phyloP scores from a whole-genome alignment of 805 yeast genomes.

The Ogataea polymorpha region DNA sequence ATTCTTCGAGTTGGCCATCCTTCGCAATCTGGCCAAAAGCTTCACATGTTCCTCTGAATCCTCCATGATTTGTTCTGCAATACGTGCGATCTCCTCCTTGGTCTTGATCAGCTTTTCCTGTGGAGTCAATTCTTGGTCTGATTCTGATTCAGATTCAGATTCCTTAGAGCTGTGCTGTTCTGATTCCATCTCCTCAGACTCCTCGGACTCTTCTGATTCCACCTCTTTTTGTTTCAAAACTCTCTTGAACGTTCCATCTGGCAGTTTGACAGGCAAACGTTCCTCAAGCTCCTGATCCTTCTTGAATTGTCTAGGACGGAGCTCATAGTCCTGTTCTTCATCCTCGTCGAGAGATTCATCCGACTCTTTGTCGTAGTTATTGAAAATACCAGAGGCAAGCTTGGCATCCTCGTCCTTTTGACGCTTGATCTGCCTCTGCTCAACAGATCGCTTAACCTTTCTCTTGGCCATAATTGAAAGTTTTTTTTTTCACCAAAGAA shows the following conservation, averaged over 20 bases:
- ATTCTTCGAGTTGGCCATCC: conserved; percentile 67
- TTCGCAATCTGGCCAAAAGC: conserved; percentile 61
- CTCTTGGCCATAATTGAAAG: conserved; percentile 35
- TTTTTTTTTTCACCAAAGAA: conserved; percentile 4
- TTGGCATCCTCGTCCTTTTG: conserved; percentile 44
- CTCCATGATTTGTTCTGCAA: conserved; percentile 75
- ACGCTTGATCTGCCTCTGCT: conserved; percentile 33
- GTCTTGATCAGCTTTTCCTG: conserved; percentile 54
- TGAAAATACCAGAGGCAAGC: conserved; percentile 37
- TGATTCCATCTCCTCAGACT: conserved; percentile 13
- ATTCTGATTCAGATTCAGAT: conserved; percentile 35
- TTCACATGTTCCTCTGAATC: conserved; percentile 84
- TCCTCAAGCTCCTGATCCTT: conserved; percentile 48
- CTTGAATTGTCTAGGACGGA: conserved; percentile 57
- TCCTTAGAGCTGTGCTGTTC: conserved; percentile 18
- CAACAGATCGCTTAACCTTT: conserved; percentile 35
- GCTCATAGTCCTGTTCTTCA: conserved; percentile 78
- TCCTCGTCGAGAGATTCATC: conserved; percentile 32
- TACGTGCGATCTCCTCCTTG: conserved; percentile 79
- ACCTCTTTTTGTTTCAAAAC: conserved; percentile 41
- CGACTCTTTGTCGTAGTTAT: conserved; percentile 19
- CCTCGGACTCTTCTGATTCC: conserved; percentile 16
- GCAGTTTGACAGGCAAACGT: conserved; percentile 73
- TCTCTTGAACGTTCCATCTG: conserved; percentile 72
- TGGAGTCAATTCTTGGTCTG: conserved; percentile 46